Base-by-base conservation (phyloP, 345 rosid genomes). In the Cardamine occulta region DNA sequence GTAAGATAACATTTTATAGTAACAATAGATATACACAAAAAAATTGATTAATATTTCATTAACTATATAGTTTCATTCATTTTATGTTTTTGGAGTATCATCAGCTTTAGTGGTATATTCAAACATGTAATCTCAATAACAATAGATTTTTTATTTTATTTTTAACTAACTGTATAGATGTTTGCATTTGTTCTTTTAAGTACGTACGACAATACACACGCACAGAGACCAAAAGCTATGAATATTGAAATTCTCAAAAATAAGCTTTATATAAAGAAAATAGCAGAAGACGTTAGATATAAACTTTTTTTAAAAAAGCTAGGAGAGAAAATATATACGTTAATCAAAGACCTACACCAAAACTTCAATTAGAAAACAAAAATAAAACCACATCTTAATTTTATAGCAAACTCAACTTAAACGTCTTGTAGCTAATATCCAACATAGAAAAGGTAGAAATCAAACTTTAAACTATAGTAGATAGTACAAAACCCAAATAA, bases 191-290 rank as follows among this genome's bases (percentile, higher is more conserved):
- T n/a, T 8, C 44, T 4, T 4, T 14, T 14, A 39, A 13, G 48
- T 42, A 45, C 31, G 28, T 14, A 14, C 34, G 17, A 0, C 7
- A 64, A 13, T 14, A 55, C 14, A 28, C 55, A 44, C 11, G 47
- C 31, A 2, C 29, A 7, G 42, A 26, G 28, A 29, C 29, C 55
- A 45, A 35, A 24, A 60, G 49, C 49, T 15, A 45, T 1, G 18
- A 45, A 6, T 45, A 6, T 2, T 12, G n/a, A 52, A 18, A 28
- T 5, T 4, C 14, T 17, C 2, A 6, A 24, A 47, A 37, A 24
- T n/a, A 72, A 47, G n/a, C 2, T 62, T 51, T 26, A 37, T 61
- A 35, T 19, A 47, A 57, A 39, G 14, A 58, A 49, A 59, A 15
- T 15, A 60, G 15, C 32, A 34, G 7, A 60, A 17, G 23, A 29